These are phyloP conservation scores for Penicillium griseofulvum DNA, from an alignment of 2,329 filamentous ascomycete species.

Conservation along the genomic window DNA sequence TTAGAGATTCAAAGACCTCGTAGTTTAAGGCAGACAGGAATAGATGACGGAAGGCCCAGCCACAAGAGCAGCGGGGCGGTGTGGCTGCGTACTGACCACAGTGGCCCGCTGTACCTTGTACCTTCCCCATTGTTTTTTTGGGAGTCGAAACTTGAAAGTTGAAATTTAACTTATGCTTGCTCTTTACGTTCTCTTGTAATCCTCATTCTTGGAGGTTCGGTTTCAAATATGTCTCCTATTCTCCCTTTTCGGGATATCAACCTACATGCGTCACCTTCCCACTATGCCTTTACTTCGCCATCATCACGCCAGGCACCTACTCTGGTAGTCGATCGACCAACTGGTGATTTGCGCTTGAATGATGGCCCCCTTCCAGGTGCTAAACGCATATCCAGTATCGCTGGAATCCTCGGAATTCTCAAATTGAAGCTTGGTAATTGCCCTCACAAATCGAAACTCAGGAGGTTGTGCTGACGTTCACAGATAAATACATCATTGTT, in stretches of 20 bases:
- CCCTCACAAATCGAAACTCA: not conserved
- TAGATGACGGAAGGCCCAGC: conserved; percentile 39
- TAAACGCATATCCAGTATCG: conserved; percentile 88
- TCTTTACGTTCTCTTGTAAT: conserved; percentile 5
- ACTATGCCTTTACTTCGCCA: conserved; percentile 95
- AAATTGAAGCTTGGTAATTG: conserved; percentile 81
- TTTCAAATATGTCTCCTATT: conserved; percentile 33
- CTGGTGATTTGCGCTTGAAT: conserved; percentile 81
- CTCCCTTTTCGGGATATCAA: conserved; percentile 95
- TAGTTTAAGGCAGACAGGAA: conserved; percentile 23
- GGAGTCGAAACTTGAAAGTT: conserved; percentile 5
- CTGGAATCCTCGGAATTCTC: conserved; percentile 90
- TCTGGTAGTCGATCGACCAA: conserved; percentile 85
- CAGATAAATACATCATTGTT: conserved; percentile 92
- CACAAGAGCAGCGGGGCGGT: conserved; percentile 29
- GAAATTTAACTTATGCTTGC: conserved; percentile 2
- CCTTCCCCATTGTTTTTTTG: conserved; percentile 13
- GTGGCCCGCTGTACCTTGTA: conserved; percentile 13
- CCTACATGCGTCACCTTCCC: conserved; percentile 83
- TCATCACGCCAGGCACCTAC: conserved; percentile 87
- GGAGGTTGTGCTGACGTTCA: conserved; percentile 16
- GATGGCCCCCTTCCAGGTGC: conserved; percentile 73
- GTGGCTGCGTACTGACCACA: conserved; percentile 21
- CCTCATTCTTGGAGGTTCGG: conserved; percentile 31
- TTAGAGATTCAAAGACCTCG: conserved; percentile 1